Evolutionary conservation across 1,284 basidiomycete genomes (phyloP).

Genomic region (Tilletia horrida): DNA sequence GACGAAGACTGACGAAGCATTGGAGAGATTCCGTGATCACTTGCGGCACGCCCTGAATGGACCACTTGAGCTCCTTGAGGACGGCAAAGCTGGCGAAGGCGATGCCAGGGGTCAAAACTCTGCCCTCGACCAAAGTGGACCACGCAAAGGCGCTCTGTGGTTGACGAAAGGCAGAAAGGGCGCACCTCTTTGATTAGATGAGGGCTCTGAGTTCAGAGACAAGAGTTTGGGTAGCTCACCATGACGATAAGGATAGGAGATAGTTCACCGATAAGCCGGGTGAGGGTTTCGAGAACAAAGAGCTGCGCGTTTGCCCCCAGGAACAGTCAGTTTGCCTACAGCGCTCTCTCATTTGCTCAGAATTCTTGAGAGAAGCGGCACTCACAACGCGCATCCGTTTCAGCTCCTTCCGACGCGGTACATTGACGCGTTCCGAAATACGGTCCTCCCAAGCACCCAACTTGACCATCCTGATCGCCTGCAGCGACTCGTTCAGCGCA

Average conservation of each 20-base stretch:
- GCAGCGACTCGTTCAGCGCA: conserved; percentile 34
- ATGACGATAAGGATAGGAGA: conserved; percentile 31
- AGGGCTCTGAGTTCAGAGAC: not conserved
- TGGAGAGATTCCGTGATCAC: conserved; percentile 46
- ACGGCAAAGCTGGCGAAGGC: conserved; percentile 40
- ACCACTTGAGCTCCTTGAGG: conserved; percentile 37
- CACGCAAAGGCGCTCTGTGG: conserved; percentile 33
- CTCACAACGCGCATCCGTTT: not conserved
- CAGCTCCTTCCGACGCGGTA: conserved; percentile 28
- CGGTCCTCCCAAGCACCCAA: conserved; percentile 40
- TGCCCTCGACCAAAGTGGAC: conserved; percentile 33
- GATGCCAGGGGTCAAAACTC: conserved; percentile 31
- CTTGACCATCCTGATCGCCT: conserved; percentile 42
- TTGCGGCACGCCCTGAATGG: conserved; percentile 34
- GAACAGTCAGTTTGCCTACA: not conserved
- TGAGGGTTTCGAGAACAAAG: conserved; percentile 1
- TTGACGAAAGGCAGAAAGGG: not conserved
- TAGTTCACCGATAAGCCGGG: conserved; percentile 19
- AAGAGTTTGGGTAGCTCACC: not conserved
- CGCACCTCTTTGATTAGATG: not conserved
- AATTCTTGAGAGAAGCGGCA: not conserved
- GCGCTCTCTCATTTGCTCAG: too few species aligned
- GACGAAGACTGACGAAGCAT: conserved; percentile 71
- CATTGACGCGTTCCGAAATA: conserved; percentile 26
- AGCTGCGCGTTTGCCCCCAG: not conserved